Conservation (phyloP, 805 yeast genomes). For the Candida sakaeoensis region DNA sequence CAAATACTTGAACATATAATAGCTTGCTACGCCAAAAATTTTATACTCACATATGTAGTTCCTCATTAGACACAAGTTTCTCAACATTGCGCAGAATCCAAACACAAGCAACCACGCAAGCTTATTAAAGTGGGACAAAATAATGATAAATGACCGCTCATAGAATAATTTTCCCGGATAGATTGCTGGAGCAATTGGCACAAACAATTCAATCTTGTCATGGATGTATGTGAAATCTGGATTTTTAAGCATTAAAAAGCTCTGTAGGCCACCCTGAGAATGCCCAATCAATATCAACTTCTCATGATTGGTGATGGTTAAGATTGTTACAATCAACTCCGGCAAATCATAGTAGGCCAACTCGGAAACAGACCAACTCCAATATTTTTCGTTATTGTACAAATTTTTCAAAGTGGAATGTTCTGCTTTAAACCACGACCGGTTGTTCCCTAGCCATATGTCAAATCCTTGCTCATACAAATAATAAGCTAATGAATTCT, state of each 20-base stretch:
- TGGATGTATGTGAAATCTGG: conserved; percentile 33
- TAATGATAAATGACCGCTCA: conserved; percentile 55
- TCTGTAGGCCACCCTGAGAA: conserved; percentile 92
- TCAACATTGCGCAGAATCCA: conserved; percentile 77
- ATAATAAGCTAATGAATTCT: conserved; percentile 66
- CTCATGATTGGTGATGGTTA: conserved; percentile 36
- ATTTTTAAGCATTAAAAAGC: conserved; percentile 62
- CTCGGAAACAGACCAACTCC: conserved; percentile 93
- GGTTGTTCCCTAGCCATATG: conserved; percentile 88
- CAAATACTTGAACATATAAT: conserved; percentile 79
- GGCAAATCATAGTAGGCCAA: conserved; percentile 80
- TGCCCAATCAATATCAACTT: conserved; percentile 72
- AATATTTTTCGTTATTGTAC: conserved; percentile 50
- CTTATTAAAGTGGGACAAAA: conserved; percentile 53
- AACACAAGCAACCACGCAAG: conserved; percentile 49
- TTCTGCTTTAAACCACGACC: conserved; percentile 78
- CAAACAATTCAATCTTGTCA: conserved; percentile 58
- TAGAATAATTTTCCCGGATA: conserved; percentile 78
- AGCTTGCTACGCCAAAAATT: conserved; percentile 62
- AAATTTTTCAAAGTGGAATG: conserved; percentile 42
- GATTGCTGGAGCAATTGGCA: conserved; percentile 87
- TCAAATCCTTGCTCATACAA: conserved; percentile 60
- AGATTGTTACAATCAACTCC: conserved; percentile 60
- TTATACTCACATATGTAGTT: conserved; percentile 31
- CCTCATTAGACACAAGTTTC: conserved; percentile 64